Conservation (phyloP, 805 yeast genomes). For the Ogataea haglerorum region DNA sequence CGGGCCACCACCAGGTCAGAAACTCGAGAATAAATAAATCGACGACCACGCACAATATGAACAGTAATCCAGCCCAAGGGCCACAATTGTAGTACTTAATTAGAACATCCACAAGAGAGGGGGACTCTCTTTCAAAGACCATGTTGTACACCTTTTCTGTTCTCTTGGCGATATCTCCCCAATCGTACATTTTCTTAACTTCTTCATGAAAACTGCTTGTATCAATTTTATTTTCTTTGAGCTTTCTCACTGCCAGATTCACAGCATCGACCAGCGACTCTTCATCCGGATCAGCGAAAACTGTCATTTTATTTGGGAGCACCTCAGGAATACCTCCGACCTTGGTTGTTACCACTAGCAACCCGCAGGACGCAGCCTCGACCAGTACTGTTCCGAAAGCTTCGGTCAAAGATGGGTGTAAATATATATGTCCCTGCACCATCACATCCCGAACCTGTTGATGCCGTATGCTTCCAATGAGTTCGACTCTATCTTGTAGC, state of each 20-base stretch:
- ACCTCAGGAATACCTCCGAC: conserved; percentile 99
- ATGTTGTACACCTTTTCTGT: conserved; percentile 79
- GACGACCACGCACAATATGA: conserved; percentile 73
- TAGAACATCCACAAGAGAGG: conserved; percentile 53
- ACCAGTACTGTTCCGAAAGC: conserved; percentile 97
- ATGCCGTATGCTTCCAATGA: conserved; percentile 85
- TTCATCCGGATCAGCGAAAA: conserved; percentile 85
- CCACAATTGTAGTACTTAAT: conserved; percentile 67
- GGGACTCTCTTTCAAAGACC: conserved; percentile 21
- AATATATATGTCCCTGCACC: conserved; percentile 89
- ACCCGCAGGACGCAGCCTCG: conserved; percentile 96
- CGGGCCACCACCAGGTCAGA: conserved; percentile 71
- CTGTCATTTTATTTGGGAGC: conserved; percentile 87
- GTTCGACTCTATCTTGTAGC: conserved; percentile 80
- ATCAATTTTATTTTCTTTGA: conserved; percentile 58
- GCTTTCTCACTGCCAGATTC: conserved; percentile 59
- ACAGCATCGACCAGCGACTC: conserved; percentile 74
- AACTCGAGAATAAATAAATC: conserved; percentile 64
- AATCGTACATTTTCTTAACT: conserved; percentile 79
- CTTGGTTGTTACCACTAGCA: conserved; percentile 87
- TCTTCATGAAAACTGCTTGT: conserved; percentile 75
- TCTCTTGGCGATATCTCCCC: conserved; percentile 84
- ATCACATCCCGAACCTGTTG: conserved; percentile 91
- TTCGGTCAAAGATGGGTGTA: conserved; percentile 92
- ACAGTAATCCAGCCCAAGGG: conserved; percentile 82